Conservation (phyloP, 2,329 filamentous ascomycete genomes). For the Xylaria sp. region DNA sequence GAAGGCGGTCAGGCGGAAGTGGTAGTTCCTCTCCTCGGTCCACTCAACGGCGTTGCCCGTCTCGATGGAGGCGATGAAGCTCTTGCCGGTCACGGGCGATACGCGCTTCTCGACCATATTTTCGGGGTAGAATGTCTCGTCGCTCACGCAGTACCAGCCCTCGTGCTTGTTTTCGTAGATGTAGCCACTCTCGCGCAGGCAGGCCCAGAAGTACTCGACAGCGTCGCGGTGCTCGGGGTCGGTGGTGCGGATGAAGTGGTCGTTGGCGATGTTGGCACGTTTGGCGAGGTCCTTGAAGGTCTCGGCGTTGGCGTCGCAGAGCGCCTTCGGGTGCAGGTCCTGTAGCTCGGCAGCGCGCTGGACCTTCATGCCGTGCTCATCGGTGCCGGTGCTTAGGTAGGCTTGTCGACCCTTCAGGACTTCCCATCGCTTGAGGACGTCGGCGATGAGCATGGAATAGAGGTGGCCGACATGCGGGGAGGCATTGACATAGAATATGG, state of each 20-base stretch:
- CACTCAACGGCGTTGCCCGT: constrained; percentile 95
- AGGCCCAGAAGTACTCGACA: constrained; percentile 88
- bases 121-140: constrained; percentile 94
- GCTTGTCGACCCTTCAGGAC: constrained; percentile 76
- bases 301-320: constrained; percentile 85
- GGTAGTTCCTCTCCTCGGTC: constrained; percentile 93
- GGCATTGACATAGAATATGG: constrained; percentile 99
- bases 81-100: constrained; percentile 82
- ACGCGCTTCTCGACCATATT: constrained; percentile 77
- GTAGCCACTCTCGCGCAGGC: constrained; percentile 77
- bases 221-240: constrained; percentile 82
- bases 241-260: constrained; percentile 93
- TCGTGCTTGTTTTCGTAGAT: constrained; percentile 88
- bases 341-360: constrained; percentile 83
- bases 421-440: constrained; percentile 94
- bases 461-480: constrained; percentile 94
- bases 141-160: constrained; percentile 96
- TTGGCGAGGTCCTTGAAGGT: constrained; percentile 81
- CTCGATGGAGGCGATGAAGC: constrained; percentile 84
- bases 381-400: constrained; percentile 87
- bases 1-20: constrained; percentile 89
- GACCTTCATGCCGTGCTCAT: constrained; percentile 98
- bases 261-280: constrained; percentile 75
- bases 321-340: constrained; percentile 77
- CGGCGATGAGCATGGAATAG: constrained; percentile 90